Base-by-base conservation (phyloP, 352 stramenopile genomes). In the Globisporangium viniferum region DNA sequence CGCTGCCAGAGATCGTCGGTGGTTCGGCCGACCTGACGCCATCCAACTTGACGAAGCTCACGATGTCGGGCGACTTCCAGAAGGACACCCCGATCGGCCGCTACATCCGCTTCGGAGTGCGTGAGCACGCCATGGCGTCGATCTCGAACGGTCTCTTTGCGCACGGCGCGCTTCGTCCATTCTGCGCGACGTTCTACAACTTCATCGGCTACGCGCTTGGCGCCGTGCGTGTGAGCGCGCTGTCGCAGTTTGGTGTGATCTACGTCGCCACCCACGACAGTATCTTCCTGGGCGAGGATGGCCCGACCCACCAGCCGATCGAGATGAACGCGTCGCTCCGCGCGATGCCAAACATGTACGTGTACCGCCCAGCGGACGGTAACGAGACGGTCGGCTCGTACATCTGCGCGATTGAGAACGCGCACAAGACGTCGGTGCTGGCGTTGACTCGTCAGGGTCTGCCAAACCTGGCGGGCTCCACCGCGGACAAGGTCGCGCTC, bases 261-360 rank as follows among this genome's bases (percentile, higher is more conserved):
- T 99, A 99, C 84, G 86, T 99, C 41, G 98, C 98, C 71, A 99
- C 98, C 31, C 98, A 99, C 86, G 98, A 99, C 86, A 98, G 89
- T n/a, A 99, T 99, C 84, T 98, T 98, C 68, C 79, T 99, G 33
- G 98, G 98, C 59, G 98, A 99, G 80, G 98, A 99, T 80, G 98
- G 98, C 67, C 98, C 98, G 58, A 99, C 98, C 67, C 98, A 99
- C 84, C 98, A 99, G 87, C 98, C 98, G 35, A 97, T 99, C 64
- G 98, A 99, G 85, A 99, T 98, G 79, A 93, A 99, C 77, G 94
- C 97, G 66, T 90, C 86, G 71, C 76, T 99, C 36, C 91, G 98
- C 59, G 89, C 90, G 39, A 99, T 99, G 88, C 98, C 97, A 39
- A 99, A 99, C 84, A 97, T 99, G 76, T 97, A 98, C 76, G 88